Base-by-base conservation (phyloP, 2,329 filamentous ascomycete species). In the Cercospora sesami region DNA sequence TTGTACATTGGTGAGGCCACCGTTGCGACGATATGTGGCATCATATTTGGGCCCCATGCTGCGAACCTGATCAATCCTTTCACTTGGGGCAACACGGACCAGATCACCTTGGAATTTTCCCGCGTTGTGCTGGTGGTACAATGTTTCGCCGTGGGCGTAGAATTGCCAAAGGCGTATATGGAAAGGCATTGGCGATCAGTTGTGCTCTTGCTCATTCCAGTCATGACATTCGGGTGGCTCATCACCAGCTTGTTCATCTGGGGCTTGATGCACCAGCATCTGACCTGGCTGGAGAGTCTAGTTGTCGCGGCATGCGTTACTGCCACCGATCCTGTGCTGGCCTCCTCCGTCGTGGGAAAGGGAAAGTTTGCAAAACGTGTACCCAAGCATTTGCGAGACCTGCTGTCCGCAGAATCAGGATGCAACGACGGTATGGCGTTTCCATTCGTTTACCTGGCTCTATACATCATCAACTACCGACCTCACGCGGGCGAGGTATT, bases 361-460 rank as follows among this genome's bases (percentile, higher is more conserved):
- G 95, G 95, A 76, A 99, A 99, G 81, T 99, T 99, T 76, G 94
- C 95, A 39, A 97, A 97, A 82, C 89, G 95, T 71, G 93, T 99
- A 4, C 95, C 95, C 23, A 98, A 97, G 83, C 95, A 99, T 89
- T 83, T 99, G 82, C 88, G 95, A 85, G 95, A 99, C 81, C 79
- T 99, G 62, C 84, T 99, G 12, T 99, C 95, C 4, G 94, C 94
- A 66, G 95, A 99, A 81, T 99, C 95, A 7, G 95, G 95, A 31
- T 99, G 95, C 82, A 99, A 99, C 85, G 95, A 99, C 79, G 95
- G 95, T 81, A 99, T 99, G 95, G 95, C 95, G 1, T 99, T 99
- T 77, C 95, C 95, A 0, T 99, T 99, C 79, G 88, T 99, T 75
- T 99, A 99, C 78, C 85, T 99, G 31, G 90, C 92, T 0, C 83